Percentiles rank a stretch among this genome's conserved stretches.
Evolutionary conservation across 306 rosid species (phyloP).

Genomic region (Quercus robur): DNA sequence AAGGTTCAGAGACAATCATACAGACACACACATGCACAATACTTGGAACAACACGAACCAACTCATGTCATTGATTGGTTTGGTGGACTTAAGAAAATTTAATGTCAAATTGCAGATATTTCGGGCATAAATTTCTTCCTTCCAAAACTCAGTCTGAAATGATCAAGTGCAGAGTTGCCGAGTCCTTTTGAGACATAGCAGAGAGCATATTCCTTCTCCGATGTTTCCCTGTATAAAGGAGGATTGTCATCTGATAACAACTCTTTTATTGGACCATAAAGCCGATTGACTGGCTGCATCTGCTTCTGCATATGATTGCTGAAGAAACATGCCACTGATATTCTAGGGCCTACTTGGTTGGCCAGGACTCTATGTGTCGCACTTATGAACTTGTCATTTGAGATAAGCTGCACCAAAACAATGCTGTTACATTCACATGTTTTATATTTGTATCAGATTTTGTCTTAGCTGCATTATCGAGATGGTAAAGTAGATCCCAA

Average conservation of each 20-base stretch:
- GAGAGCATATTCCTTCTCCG: constrained; percentile 17
- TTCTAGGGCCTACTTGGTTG: constrained; percentile 24
- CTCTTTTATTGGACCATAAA: constrained; percentile 44
- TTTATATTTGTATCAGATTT: too few relatives aligned
- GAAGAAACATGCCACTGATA: constrained; percentile 41
- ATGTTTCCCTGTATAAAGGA: constrained; percentile 27
- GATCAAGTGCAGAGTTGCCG: constrained; percentile 29
- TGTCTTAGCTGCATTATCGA: too few relatives aligned
- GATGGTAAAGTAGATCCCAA: too few relatives aligned
- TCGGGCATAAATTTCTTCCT: too few relatives aligned
- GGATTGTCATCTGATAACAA: constrained; percentile 37
- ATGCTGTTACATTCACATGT: too few relatives aligned
- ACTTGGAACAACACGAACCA: too few relatives aligned
- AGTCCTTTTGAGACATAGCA: constrained; percentile 34
- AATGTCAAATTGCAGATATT: too few relatives aligned
- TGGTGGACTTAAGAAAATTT: too few relatives aligned
- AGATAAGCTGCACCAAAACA: constrained; percentile 28
- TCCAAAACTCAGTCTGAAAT: constrained; percentile 3
- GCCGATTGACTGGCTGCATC: constrained; percentile 8
- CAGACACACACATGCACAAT: too few relatives aligned
- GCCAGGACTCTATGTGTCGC: constrained; percentile 45
- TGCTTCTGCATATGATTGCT: not conserved
- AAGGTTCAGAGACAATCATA: too few relatives aligned
- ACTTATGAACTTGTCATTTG: constrained; percentile 44
- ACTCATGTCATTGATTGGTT: too few relatives aligned